phyloP scores from a whole-genome alignment of 257 asterid genomes.

The Nyctanthes arbortristis region DNA sequence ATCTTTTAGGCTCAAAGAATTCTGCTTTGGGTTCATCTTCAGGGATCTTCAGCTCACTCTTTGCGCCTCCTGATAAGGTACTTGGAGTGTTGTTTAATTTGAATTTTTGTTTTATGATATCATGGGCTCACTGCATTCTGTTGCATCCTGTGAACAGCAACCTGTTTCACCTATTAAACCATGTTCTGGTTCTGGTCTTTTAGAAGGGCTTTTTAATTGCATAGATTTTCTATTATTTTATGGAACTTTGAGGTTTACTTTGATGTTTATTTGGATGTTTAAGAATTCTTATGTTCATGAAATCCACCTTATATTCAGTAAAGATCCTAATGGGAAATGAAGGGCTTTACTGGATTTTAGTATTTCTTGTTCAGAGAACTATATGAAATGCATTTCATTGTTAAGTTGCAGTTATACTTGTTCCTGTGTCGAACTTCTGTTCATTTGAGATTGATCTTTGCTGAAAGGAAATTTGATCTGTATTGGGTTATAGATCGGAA shows the following conservation, averaged over 20 bases:
- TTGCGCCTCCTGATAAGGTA: slow-evolving; percentile 70
- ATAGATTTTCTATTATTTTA: slow-evolving; percentile 6
- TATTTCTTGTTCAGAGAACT: not conserved
- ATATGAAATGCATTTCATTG: not conserved
- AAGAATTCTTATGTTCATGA: not conserved
- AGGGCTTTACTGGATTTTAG: slow-evolving; percentile 6
- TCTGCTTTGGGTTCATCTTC: slow-evolving; percentile 49
- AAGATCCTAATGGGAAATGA: not conserved
- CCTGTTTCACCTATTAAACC: not conserved
- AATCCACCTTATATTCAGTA: slow-evolving; percentile 6
- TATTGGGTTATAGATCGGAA: not conserved
- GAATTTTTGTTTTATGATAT: not conserved
- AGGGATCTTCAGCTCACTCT: slow-evolving; percentile 62
- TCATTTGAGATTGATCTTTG: not conserved
- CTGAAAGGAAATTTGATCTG: not conserved
- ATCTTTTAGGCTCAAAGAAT: slow-evolving; percentile 81
- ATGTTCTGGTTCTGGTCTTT: slow-evolving; percentile 2
- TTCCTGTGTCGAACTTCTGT: not conserved
- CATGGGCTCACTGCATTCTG: slow-evolving; percentile 17
- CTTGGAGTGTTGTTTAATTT: not conserved
- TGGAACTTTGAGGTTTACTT: not conserved
- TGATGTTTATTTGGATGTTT: too few species aligned
- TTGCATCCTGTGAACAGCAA: slow-evolving; percentile 3
- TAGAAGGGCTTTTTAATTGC: slow-evolving; percentile 10
- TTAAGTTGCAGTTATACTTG: not conserved